phyloP scores from a whole-genome alignment of 371 early-diverging fungal species.

The Mortierella sp. region DNA sequence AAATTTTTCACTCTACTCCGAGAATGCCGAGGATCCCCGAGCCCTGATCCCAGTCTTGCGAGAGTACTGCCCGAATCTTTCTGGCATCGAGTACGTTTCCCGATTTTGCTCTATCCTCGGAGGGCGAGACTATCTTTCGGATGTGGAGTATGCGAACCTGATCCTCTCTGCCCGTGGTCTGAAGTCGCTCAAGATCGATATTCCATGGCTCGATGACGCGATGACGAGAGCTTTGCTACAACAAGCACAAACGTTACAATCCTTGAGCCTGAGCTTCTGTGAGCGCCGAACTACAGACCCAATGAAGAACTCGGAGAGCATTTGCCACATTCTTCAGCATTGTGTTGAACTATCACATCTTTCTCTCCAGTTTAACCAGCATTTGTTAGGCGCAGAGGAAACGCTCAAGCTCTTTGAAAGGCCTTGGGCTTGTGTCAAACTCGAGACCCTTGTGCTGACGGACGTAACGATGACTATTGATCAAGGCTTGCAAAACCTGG shows the following conservation, averaged over 20 bases:
- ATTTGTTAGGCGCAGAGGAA: slow-evolving; percentile 24
- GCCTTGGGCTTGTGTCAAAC: slow-evolving; percentile 29
- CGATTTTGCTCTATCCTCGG: slow-evolving; percentile 27
- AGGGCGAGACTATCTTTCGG: slow-evolving; percentile 29
- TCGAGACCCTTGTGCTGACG: slow-evolving; percentile 26
- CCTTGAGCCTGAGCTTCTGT: slow-evolving; percentile 20
- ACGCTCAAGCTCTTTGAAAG: slow-evolving; percentile 24
- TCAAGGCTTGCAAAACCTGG: background rate
- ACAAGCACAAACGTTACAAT: slow-evolving; percentile 12
- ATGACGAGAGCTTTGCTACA: slow-evolving; percentile 27
- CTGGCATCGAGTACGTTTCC: slow-evolving; percentile 21
- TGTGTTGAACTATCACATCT: slow-evolving; percentile 15
- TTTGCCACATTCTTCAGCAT: slow-evolving; percentile 15
- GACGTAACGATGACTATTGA: slow-evolving; percentile 18
- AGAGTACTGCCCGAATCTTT: slow-evolving; percentile 17
- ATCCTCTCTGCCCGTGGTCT: slow-evolving; percentile 10
- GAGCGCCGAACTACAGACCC: slow-evolving; percentile 13
- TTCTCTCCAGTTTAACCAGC: slow-evolving; percentile 22
- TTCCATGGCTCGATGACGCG: slow-evolving; percentile 29
- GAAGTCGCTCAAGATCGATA: slow-evolving; percentile 24
- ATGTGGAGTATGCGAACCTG: slow-evolving; percentile 31
- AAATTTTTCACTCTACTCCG: slow-evolving; percentile 30
- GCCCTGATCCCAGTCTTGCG: slow-evolving; percentile 26
- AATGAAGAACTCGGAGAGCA: slow-evolving; percentile 24
- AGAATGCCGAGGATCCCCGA: slow-evolving; percentile 21